Conservation (phyloP, 169 alveolate species). For the Plasmodium inui region DNA sequence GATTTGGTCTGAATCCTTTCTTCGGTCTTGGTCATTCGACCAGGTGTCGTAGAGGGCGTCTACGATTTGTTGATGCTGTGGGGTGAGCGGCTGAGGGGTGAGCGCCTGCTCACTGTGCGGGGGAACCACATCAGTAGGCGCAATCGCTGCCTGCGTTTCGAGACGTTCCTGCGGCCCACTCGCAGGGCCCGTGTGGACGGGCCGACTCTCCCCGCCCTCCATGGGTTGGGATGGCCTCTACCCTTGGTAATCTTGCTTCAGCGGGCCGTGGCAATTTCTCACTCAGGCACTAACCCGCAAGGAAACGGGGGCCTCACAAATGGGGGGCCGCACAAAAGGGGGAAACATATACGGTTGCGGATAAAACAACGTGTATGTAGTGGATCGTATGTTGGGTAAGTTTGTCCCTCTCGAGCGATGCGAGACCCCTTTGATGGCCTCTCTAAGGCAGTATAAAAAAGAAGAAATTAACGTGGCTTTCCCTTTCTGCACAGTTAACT, state of each 20-base stretch:
- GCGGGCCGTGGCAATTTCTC: not conserved
- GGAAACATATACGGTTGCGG: not conserved
- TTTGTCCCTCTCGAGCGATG: not conserved
- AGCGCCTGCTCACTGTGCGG: not conserved
- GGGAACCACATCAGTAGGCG: not conserved
- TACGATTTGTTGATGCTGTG: slow-evolving; percentile 12
- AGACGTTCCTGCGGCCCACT: not conserved
- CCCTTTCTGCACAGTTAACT: not conserved
- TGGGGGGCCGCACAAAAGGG: not conserved
- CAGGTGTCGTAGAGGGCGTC: slow-evolving; percentile 71
- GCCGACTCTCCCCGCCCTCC: not conserved
- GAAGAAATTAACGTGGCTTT: not conserved
- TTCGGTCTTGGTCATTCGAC: slow-evolving; percentile 40
- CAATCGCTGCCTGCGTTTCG: not conserved
- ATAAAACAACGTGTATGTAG: not conserved
- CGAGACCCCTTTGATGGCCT: not conserved
- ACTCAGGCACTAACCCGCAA: not conserved
- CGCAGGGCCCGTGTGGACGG: not conserved
- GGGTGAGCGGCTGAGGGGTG: not conserved
- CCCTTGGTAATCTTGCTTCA: not conserved
- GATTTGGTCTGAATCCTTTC: slow-evolving; percentile 41
- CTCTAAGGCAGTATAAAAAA: not conserved
- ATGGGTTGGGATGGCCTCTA: not conserved
- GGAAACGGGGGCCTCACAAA: not conserved
- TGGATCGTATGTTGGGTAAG: not conserved